Percentiles rank a stretch among this genome's conserved stretches.
Evolutionary conservation across 2,329 filamentous ascomycete genomes (phyloP).

Genomic region (Trichoderma citrinoviride): DNA sequence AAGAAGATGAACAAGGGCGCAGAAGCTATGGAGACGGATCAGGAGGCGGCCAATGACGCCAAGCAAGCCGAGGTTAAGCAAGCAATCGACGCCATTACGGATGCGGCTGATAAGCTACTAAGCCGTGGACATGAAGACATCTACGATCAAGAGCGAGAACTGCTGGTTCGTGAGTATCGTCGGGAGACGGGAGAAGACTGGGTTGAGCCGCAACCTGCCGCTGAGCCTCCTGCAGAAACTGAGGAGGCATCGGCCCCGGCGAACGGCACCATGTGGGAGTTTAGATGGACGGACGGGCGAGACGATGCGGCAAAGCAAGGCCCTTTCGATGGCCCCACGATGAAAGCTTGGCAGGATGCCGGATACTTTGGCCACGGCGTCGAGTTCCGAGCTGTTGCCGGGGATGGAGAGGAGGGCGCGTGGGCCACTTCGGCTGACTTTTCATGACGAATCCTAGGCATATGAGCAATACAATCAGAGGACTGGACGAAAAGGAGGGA

Average conservation of each 20-base stretch:
- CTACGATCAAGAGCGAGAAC: conserved; percentile 84
- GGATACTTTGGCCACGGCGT: conserved; percentile 93
- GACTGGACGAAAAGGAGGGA: not conserved
- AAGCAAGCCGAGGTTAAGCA: conserved; percentile 68
- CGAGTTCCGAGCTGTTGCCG: conserved; percentile 65
- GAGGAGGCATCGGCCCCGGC: conserved; percentile 26
- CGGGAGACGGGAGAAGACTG: conserved; percentile 86
- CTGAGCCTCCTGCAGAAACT: not conserved
- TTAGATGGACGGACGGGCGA: conserved; percentile 83
- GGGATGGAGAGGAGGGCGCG: conserved; percentile 47
- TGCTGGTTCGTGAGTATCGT: conserved; percentile 77
- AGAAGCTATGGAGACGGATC: conserved; percentile 69
- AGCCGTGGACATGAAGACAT: conserved; percentile 83
- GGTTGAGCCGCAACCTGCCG: conserved; percentile 43
- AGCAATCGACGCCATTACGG: conserved; percentile 79
- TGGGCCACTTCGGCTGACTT: conserved; percentile 56
- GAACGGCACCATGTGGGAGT: conserved; percentile 65
- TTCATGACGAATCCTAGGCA: conserved; percentile 37
- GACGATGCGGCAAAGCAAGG: conserved; percentile 79
- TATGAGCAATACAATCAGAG: not conserved
- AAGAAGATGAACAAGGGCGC: conserved; percentile 61
- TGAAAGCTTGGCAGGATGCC: conserved; percentile 87
- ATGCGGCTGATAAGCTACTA: conserved; percentile 82
- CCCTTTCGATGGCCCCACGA: conserved; percentile 78
- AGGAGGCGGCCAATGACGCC: conserved; percentile 54